A percentile compares a stretch with the other conserved stretches of the same genome.
phyloP scores from a whole-genome alignment of 495 filamentous ascomycete genomes.

The Talaromyces proteolyticus region DNA sequence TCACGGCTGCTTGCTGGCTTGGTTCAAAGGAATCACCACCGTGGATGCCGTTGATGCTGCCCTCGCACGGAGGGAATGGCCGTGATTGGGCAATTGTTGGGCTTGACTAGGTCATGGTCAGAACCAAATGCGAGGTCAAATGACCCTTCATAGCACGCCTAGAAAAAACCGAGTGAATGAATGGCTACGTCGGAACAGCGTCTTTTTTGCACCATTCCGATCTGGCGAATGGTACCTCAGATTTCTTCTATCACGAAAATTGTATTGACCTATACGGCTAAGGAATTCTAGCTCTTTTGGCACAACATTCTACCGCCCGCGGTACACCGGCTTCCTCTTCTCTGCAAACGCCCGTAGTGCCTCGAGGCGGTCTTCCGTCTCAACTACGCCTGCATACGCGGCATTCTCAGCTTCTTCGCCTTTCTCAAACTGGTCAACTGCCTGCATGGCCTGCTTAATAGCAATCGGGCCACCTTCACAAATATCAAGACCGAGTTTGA shows the following conservation, averaged over 20 bases:
- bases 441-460: slow-evolving; percentile 63
- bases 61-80: background rate
- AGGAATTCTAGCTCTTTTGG: background rate
- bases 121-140: too few species aligned
- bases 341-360: slow-evolving; percentile 81
- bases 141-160: too few species aligned
- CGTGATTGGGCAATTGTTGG: background rate
- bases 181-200: too few species aligned
- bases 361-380: slow-evolving; percentile 80
- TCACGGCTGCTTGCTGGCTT: too few species aligned
- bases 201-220: too few species aligned
- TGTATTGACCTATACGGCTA: background rate
- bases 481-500: slow-evolving; percentile 73
- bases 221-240: too few species aligned
- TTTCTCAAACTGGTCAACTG: slow-evolving; percentile 55
- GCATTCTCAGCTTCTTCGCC: slow-evolving; percentile 65
- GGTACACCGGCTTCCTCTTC: slow-evolving; percentile 85
- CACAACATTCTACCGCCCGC: slow-evolving; percentile 39
- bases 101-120: too few species aligned
- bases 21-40: background rate
- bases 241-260: too few species aligned
- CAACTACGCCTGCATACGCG: slow-evolving; percentile 73
- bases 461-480: slow-evolving; percentile 84
- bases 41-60: background rate
- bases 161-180: too few species aligned